A percentile compares a stretch with the other conserved stretches of the same genome.
Evolutionary conservation across 371 early-diverging fungal genomes (phyloP).

Genomic region (Mucor piriformis): DNA sequence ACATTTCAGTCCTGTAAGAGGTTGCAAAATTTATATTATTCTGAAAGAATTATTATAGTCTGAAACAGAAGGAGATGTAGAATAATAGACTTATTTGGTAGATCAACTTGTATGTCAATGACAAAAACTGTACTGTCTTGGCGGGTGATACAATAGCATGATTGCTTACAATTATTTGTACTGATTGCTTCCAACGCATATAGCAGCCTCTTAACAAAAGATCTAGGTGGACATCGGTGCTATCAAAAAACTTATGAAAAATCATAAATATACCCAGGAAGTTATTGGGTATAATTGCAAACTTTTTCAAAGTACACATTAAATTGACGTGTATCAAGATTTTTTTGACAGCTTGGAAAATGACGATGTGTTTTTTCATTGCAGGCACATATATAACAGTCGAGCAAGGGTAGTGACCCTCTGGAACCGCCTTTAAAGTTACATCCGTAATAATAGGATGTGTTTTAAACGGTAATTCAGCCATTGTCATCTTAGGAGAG

Average conservation of each 20-base stretch:
- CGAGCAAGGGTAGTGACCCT: slow-evolving; percentile 6
- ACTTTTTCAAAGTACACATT: neutral
- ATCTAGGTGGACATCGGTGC: neutral
- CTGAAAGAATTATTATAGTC: too few relatives aligned
- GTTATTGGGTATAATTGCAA: neutral
- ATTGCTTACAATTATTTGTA: slow-evolving; percentile 9
- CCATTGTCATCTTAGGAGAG: neutral
- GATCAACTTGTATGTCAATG: neutral
- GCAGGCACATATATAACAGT: slow-evolving; percentile 1
- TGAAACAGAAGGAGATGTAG: too few relatives aligned
- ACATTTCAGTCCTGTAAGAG: too few relatives aligned
- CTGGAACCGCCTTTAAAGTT: slow-evolving; percentile 1
- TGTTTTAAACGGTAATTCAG: neutral
- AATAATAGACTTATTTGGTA: too few relatives aligned
- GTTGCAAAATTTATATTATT: too few relatives aligned
- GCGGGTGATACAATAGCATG: neutral
- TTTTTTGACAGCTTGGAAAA: slow-evolving; percentile 11
- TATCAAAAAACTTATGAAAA: neutral
- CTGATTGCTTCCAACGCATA: slow-evolving; percentile 16
- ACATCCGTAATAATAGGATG: slow-evolving; percentile 4
- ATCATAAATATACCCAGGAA: neutral
- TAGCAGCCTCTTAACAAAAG: slow-evolving; percentile 5
- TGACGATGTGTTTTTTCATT: neutral
- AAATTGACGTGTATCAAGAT: neutral
- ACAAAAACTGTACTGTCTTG: neutral